These are phyloP conservation scores for Daldinia childiae DNA, from an alignment of 495 filamentous ascomycete species.

Conservation along the genomic window DNA sequence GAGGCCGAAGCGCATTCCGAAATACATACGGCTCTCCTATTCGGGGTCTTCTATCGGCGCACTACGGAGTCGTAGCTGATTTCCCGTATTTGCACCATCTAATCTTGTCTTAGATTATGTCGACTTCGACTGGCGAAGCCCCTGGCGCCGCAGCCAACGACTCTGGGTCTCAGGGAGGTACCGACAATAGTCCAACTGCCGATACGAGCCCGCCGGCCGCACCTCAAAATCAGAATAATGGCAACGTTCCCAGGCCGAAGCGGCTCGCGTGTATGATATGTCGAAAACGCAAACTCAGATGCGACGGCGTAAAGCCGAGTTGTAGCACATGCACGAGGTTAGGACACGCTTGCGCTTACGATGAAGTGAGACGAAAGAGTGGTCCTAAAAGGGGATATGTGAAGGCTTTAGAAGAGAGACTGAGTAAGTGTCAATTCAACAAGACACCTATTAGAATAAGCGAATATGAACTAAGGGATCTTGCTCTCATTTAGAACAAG, in stretches of 20 bases:
- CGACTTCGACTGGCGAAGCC: slow-evolving; percentile 21
- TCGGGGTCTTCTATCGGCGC: slow-evolving; percentile 6
- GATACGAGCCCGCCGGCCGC: slow-evolving; percentile 23
- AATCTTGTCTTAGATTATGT: slow-evolving; percentile 23
- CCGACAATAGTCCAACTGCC: slow-evolving; percentile 43
- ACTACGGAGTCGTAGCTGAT: not conserved
- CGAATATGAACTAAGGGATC: slow-evolving; percentile 30
- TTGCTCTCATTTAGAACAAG: slow-evolving; percentile 74
- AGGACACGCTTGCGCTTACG: slow-evolving; percentile 91
- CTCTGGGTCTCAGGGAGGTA: slow-evolving; percentile 38
- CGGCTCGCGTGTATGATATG: slow-evolving; percentile 97
- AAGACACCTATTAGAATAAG: slow-evolving; percentile 7
- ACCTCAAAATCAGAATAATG: slow-evolving; percentile 56
- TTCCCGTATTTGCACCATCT: not conserved
- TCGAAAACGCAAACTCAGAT: slow-evolving; percentile 89
- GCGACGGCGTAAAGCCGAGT: slow-evolving; percentile 79
- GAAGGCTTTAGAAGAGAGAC: slow-evolving; percentile 91
- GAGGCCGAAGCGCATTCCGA: slow-evolving; percentile 27
- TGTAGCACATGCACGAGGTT: slow-evolving; percentile 93
- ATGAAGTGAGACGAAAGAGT: slow-evolving; percentile 96
- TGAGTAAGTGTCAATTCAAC: slow-evolving; percentile 69
- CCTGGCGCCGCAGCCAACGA: slow-evolving; percentile 36
- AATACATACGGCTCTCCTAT: slow-evolving; percentile 12
- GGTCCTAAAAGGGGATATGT: slow-evolving; percentile 98
- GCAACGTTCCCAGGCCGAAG: slow-evolving; percentile 81